Evolutionary conservation across 208 protist genomes (phyloP).

Genomic region (Acanthamoeba sp.): DNA sequence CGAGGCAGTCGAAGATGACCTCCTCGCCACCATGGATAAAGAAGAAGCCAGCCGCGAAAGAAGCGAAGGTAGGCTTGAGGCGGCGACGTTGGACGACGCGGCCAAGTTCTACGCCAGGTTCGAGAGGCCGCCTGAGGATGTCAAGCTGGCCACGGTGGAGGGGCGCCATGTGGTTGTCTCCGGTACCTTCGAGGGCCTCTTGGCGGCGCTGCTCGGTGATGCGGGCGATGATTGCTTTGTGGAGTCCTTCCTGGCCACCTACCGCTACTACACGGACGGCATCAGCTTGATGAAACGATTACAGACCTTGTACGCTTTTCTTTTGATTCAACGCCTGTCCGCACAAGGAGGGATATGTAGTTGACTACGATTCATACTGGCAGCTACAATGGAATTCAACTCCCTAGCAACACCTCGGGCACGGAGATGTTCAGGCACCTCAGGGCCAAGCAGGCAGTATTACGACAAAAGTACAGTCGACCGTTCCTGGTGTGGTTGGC

Average conservation of each 20-base stretch:
- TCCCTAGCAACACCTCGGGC: not conserved
- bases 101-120: not conserved
- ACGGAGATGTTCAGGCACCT: not conserved
- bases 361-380: too few species aligned
- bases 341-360: too few species aligned
- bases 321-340: too few species aligned
- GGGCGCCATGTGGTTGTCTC: not conserved
- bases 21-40: too few species aligned
- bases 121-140: not conserved
- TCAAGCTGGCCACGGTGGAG: not conserved
- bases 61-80: not conserved
- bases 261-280: conserved; percentile 41
- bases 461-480: not conserved
- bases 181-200: not conserved
- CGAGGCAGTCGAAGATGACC: not conserved
- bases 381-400: not conserved
- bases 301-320: not conserved
- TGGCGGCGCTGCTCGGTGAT: not conserved
- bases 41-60: too few species aligned
- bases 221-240: not conserved
- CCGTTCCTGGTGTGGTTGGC: too few species aligned
- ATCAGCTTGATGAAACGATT: not conserved
- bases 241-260: conserved; percentile 6
- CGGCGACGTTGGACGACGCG: not conserved
- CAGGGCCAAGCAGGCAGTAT: not conserved